These are phyloP conservation scores for Rhodotorula sp. DNA, from an alignment of 1,284 basidiomycete genomes.

Conservation along the genomic window DNA sequence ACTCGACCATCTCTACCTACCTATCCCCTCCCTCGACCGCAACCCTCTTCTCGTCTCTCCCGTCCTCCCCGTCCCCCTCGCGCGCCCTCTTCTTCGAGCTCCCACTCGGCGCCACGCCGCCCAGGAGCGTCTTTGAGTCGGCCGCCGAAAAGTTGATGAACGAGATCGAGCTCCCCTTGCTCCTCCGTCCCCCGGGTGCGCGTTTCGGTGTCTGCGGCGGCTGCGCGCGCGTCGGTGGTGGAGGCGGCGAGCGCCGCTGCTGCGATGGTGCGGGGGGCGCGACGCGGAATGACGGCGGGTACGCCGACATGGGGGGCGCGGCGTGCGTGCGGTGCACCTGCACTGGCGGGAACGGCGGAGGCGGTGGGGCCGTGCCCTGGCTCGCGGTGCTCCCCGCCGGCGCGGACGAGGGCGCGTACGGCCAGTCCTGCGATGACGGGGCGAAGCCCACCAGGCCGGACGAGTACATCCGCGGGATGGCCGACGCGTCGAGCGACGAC, in stretches of 20 bases:
- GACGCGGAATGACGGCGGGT: neutral
- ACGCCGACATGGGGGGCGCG: neutral
- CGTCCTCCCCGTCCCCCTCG: conserved; percentile 28
- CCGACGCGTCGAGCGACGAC: conserved; percentile 18
- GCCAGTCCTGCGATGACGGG: neutral
- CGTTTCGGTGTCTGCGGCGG: neutral
- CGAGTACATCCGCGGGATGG: conserved; percentile 11
- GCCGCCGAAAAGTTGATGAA: conserved; percentile 48
- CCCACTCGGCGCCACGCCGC: conserved; percentile 47
- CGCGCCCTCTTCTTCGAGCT: conserved; percentile 44
- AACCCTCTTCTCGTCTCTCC: neutral
- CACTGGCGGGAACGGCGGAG: neutral
- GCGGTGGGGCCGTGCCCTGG: too few relatives aligned
- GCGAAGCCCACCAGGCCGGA: conserved; percentile 1
- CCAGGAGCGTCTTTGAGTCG: conserved; percentile 43
- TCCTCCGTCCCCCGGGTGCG: neutral
- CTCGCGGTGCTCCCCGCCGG: neutral
- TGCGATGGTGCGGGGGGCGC: neutral
- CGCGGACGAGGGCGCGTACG: neutral
- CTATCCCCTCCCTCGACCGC: too few relatives aligned
- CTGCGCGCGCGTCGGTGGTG: neutral
- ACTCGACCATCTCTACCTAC: neutral
- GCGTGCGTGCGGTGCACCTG: neutral
- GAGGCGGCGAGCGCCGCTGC: neutral
- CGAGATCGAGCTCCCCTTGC: conserved; percentile 6